Evolutionary conservation across 2,329 filamentous ascomycete species (phyloP).

Genomic region (Penicillium sp.): DNA sequence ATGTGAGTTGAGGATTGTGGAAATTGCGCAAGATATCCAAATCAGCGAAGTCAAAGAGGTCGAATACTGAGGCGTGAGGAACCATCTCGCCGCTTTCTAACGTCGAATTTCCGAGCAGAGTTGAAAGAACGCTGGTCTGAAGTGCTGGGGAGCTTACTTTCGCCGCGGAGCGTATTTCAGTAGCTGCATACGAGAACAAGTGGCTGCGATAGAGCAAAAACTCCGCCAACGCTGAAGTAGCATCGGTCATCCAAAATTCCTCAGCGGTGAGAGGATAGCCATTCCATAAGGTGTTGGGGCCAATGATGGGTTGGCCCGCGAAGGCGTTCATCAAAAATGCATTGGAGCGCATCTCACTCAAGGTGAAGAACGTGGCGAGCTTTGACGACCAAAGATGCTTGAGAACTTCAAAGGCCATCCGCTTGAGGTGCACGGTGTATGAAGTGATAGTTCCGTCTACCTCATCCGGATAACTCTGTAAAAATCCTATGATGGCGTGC

Average conservation of each 20-base stretch:
- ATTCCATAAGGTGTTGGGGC: slow-evolving; percentile 68
- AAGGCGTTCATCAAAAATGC: slow-evolving; percentile 77
- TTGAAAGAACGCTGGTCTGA: slow-evolving; percentile 58
- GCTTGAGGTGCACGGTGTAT: slow-evolving; percentile 65
- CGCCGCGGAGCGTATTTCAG: slow-evolving; percentile 73
- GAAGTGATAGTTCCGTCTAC: slow-evolving; percentile 55
- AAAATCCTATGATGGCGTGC: slow-evolving; percentile 69
- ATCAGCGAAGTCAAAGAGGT: slow-evolving; percentile 87
- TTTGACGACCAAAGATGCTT: slow-evolving; percentile 77
- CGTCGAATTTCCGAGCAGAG: slow-evolving; percentile 69
- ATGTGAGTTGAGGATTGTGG: slow-evolving; percentile 50
- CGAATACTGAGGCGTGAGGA: slow-evolving; percentile 72
- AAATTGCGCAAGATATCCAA: slow-evolving; percentile 47
- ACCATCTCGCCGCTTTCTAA: slow-evolving; percentile 60
- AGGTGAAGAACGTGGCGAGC: slow-evolving; percentile 66
- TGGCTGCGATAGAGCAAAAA: slow-evolving; percentile 73
- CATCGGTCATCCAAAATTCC: slow-evolving; percentile 63
- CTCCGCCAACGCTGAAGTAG: slow-evolving; percentile 64
- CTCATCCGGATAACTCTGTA: slow-evolving; percentile 61
- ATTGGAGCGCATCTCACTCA: slow-evolving; percentile 71
- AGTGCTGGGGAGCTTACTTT: slow-evolving; percentile 64
- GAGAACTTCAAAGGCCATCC: slow-evolving; percentile 65
- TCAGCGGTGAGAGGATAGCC: slow-evolving; percentile 54
- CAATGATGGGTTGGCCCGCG: slow-evolving; percentile 63
- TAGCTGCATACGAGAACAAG: slow-evolving; percentile 75